Percentiles rank a stretch among this genome's conserved stretches.
phyloP scores from a whole-genome alignment of 2,329 filamentous ascomycete species.

The Calonectria henricotiae region DNA sequence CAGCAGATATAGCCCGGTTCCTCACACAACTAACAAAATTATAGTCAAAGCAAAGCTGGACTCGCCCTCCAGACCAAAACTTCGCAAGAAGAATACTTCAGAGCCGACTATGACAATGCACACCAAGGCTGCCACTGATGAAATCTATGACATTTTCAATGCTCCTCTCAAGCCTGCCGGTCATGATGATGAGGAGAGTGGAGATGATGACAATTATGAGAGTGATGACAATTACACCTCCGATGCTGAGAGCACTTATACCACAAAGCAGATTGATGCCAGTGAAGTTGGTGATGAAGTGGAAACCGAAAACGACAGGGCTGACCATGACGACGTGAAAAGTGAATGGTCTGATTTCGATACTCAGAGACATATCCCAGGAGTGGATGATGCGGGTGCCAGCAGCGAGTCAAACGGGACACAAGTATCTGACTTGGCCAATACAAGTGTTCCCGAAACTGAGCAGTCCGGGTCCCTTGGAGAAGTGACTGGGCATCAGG shows the following conservation, averaged over 20 bases:
- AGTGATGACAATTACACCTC: conserved; percentile 86
- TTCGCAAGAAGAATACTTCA: conserved; percentile 80
- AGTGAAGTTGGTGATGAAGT: conserved; percentile 66
- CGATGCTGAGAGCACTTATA: conserved; percentile 86
- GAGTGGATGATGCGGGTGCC: conserved; percentile 57
- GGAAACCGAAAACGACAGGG: conserved; percentile 61
- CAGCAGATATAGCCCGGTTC: neutral
- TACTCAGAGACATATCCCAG: conserved; percentile 79
- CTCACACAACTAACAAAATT: conserved; percentile 51
- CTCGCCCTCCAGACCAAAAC: conserved; percentile 88
- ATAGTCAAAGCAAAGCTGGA: conserved; percentile 93
- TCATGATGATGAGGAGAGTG: conserved; percentile 61
- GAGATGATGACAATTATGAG: conserved; percentile 80
- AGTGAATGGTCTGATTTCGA: conserved; percentile 94
- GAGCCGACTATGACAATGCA: conserved; percentile 99
- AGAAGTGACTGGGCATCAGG: conserved; percentile 30
- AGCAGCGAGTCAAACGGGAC: conserved; percentile 58
- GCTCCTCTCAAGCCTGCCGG: conserved; percentile 71
- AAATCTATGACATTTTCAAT: conserved; percentile 98
- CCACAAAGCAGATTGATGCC: conserved; percentile 76
- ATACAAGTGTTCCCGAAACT: conserved; percentile 53
- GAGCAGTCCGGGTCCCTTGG: conserved; percentile 46
- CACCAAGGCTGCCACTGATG: conserved; percentile 94
- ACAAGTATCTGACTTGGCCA: conserved; percentile 60
- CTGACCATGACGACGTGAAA: conserved; percentile 68